Evolutionary conservation across 768 basidiomycete species (phyloP), one percentile per base, ranked within the genome.

Genomic region (Hygrocybe coccinea): DNA sequence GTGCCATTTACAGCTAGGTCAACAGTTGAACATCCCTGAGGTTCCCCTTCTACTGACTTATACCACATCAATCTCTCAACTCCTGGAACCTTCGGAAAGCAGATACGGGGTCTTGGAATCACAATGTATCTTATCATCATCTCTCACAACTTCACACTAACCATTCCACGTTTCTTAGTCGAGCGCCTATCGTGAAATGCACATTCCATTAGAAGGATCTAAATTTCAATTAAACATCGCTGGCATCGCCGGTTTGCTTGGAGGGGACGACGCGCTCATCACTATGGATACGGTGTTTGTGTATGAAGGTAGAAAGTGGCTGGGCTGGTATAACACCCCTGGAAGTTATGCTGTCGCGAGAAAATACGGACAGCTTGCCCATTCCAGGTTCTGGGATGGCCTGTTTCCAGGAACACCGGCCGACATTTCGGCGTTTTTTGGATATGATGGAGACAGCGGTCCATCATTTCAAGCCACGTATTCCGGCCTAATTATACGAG

Each of bases 321-420:
- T 73, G 12, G 72, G 71, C 15, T 72, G 68, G 68, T 72, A 72
- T 25, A 74, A 73, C 50, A 69, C 64, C n/a, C 71, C 70, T 0
- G 72, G 71, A 29, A 64, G 57, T 9, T 69, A 67, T 35, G 50
- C 52, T 3, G 60, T 73, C 36, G 72, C 71, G 17, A 67, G 62
- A 44, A 61, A 63, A 8, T 71, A 71, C 50, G 66, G 67, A 1
- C 60, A 61, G 9, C 64, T 73, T 49, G 68, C 71, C 25, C 65
- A 61, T 22, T 68, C 69, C n/a, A 64, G 57, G 38, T 62, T 73
- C 39, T 72, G 71, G 56, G 64, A 67, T 34, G 69, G 67, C 9
- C 61, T 72, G 24, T 72, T 66, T 49, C 72, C 72, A 0, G 71
- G 72, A 2, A 60, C 66, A 24, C 65, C 67, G 22, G 64, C 63